These are phyloP conservation scores for Hypoxylon sp. DNA, from an alignment of 2,329 filamentous ascomycete species.

Conservation along the genomic window DNA sequence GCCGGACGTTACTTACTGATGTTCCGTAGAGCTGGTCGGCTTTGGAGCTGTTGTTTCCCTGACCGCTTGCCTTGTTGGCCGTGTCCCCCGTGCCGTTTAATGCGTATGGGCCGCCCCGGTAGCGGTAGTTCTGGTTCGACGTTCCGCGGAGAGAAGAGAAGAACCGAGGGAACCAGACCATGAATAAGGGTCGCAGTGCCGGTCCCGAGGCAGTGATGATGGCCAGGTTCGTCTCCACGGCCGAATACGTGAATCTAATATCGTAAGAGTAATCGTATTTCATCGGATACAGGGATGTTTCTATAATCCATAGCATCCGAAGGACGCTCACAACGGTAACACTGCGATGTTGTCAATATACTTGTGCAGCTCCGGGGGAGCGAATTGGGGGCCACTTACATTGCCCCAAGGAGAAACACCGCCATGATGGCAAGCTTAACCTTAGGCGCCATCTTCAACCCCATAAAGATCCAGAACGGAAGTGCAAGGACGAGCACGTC, in stretches of 20 bases:
- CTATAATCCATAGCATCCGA: constrained; percentile 41
- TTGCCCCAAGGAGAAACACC: constrained; percentile 51
- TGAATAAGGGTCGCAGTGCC: constrained; percentile 41
- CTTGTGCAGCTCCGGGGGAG: background rate
- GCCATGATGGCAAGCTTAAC: constrained; percentile 54
- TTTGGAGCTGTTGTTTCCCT: constrained; percentile 20
- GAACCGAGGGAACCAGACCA: constrained; percentile 44
- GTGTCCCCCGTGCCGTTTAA: constrained; percentile 25
- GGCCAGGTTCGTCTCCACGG: constrained; percentile 47
- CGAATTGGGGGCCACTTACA: constrained; percentile 37
- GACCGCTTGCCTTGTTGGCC: constrained; percentile 21
- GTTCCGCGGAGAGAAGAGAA: constrained; percentile 39
- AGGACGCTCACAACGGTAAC: constrained; percentile 41
- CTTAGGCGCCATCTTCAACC: constrained; percentile 54
- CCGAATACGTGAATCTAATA: constrained; percentile 44
- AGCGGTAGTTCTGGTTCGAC: constrained; percentile 37
- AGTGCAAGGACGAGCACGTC: constrained; percentile 55
- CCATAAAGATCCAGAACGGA: constrained; percentile 57
- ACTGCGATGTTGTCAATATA: constrained; percentile 27
- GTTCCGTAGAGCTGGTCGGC: constrained; percentile 30
- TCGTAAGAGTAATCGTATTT: constrained; percentile 42
- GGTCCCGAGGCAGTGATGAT: constrained; percentile 47
- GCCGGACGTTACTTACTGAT: constrained; percentile 8
- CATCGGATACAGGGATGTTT: constrained; percentile 38
- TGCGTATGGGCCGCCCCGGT: constrained; percentile 26